These are phyloP conservation scores for Mycena belliarum DNA, from an alignment of 768 basidiomycete species.

Conservation along the genomic window DNA sequence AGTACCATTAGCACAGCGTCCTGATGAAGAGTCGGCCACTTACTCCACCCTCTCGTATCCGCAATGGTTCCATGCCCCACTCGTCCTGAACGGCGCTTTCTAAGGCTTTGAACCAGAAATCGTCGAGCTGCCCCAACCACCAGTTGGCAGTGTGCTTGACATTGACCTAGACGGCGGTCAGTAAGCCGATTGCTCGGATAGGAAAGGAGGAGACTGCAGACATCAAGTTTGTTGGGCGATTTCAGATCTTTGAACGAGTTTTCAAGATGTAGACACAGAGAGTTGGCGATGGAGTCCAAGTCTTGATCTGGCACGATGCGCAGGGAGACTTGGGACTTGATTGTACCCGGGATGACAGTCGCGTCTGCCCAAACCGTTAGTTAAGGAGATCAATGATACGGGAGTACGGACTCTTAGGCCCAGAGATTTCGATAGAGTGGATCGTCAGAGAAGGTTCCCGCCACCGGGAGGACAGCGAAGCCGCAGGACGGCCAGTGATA, in stretches of 20 bases:
- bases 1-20: background rate
- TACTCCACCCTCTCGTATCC: constrained; percentile 93
- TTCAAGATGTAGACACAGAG: constrained; percentile 60
- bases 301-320: constrained; percentile 95
- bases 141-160: constrained; percentile 88
- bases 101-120: constrained; percentile 83
- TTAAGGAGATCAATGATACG: background rate
- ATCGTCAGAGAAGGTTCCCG: constrained; percentile 88
- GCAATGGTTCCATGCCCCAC: constrained; percentile 84
- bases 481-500: constrained; percentile 66
- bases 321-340: constrained; percentile 83
- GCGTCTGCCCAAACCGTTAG: constrained; percentile 47
- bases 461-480: constrained; percentile 79
- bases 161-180: constrained; percentile 51
- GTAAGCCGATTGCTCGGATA: background rate
- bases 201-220: constrained; percentile 35
- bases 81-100: constrained; percentile 82
- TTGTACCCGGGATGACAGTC: constrained; percentile 86
- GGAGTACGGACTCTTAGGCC: constrained; percentile 63
- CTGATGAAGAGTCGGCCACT: constrained; percentile 29
- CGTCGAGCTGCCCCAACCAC: constrained; percentile 92
- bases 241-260: constrained; percentile 56
- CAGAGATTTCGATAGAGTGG: constrained; percentile 82
- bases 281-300: constrained; percentile 63
- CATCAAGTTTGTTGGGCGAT: constrained; percentile 75